These are phyloP conservation scores for Mesostigma viride DNA, from an alignment of 139 green algal species.

Conservation along the genomic window DNA sequence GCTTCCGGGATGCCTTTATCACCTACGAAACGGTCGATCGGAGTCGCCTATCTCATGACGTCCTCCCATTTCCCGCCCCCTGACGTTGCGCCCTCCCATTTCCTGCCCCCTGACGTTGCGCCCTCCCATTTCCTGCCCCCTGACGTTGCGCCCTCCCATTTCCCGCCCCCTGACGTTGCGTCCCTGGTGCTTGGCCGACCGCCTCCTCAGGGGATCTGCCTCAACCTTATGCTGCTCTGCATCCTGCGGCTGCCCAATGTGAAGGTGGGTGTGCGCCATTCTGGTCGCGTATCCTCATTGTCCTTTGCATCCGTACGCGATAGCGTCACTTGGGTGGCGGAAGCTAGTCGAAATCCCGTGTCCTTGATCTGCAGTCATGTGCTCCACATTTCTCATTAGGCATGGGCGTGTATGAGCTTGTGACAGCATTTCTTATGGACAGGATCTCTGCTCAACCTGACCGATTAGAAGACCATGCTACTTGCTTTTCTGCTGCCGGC, in stretches of 20 bases:
- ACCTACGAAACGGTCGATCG: no score
- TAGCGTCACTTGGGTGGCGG: background rate
- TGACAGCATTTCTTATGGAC: background rate
- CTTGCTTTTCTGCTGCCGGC: no score
- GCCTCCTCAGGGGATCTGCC: constrained; percentile 4
- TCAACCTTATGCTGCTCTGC: constrained; percentile 60
- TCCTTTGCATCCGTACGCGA: background rate
- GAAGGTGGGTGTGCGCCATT: constrained; percentile 29
- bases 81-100: no score
- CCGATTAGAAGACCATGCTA: no score
- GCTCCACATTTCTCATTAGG: background rate
- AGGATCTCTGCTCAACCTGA: background rate
- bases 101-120: no score
- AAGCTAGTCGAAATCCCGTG: background rate
- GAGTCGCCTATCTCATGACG: no score
- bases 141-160: no score
- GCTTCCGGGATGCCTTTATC: no score
- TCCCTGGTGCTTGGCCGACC: no score
- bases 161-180: no score
- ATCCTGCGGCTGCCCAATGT: constrained; percentile 50
- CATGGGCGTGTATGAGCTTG: background rate
- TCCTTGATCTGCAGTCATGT: background rate
- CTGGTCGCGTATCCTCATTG: background rate
- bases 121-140: no score
- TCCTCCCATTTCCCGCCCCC: no score